phyloP scores from a whole-genome alignment of 345 rosid genomes.

The Eucalyptus fibrosa region DNA sequence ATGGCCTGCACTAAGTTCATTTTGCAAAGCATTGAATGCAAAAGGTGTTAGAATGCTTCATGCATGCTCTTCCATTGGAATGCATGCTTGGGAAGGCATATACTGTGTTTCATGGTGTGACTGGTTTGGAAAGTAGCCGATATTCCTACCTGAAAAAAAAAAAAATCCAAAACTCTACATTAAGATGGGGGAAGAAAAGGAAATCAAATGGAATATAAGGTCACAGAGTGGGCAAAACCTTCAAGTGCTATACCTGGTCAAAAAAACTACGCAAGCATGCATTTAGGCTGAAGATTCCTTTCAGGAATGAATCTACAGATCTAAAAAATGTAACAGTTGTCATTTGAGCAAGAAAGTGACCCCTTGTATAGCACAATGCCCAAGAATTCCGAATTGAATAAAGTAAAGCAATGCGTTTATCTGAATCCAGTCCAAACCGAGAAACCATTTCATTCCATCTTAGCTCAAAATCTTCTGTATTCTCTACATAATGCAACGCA shows the following conservation, averaged over 20 bases:
- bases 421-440: slow-evolving; percentile 65
- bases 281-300: slow-evolving; percentile 36
- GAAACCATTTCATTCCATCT: slow-evolving; percentile 62
- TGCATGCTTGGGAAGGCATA: too few relatives aligned
- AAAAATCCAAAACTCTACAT: background rate
- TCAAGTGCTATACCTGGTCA: slow-evolving; percentile 46
- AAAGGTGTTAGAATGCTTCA: too few relatives aligned
- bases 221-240: background rate
- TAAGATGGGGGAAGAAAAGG: background rate
- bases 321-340: slow-evolving; percentile 46
- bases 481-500: slow-evolving; percentile 39
- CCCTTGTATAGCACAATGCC: slow-evolving; percentile 47
- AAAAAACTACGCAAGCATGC: slow-evolving; percentile 61
- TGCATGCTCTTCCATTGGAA: background rate
- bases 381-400: slow-evolving; percentile 54
- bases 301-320: slow-evolving; percentile 47
- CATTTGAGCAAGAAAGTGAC: slow-evolving; percentile 60
- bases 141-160: too few relatives aligned
- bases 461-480: slow-evolving; percentile 56
- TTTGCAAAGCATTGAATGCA: too few relatives aligned
- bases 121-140: too few relatives aligned
- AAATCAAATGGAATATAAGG: background rate
- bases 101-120: too few relatives aligned
- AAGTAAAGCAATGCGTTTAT: slow-evolving; percentile 62
- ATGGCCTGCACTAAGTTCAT: too few relatives aligned